These are phyloP conservation scores for Fusarium tjaetaba DNA, from an alignment of 2,329 filamentous ascomycete species.

Conservation along the genomic window DNA sequence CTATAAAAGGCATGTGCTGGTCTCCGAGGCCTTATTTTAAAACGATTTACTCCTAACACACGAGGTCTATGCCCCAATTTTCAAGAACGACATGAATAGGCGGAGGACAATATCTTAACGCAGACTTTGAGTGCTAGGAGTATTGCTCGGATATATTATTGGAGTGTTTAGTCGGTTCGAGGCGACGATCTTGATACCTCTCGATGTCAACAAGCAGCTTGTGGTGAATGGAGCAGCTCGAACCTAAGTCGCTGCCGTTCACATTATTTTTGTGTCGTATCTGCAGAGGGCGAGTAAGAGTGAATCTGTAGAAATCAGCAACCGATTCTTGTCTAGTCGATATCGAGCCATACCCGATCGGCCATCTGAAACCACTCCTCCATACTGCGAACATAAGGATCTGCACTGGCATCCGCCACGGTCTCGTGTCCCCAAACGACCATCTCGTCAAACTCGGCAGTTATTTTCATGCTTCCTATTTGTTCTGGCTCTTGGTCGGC, in stretches of 20 bases:
- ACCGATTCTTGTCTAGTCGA: background rate
- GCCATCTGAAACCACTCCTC: conserved; percentile 84
- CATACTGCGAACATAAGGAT: conserved; percentile 78
- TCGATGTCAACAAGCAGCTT: background rate
- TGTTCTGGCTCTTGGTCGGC: conserved; percentile 50
- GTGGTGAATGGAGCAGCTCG: background rate
- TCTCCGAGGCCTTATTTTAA: background rate
- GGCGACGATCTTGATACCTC: background rate
- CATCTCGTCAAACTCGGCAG: conserved; percentile 77
- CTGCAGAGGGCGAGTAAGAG: conserved; percentile 24
- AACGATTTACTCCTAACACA: too few relatives aligned
- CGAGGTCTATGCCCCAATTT: background rate
- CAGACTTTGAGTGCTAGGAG: background rate
- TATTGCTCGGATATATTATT: background rate
- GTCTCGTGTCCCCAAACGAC: conserved; percentile 87
- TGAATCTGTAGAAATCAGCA: conserved; percentile 37
- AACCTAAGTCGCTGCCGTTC: background rate
- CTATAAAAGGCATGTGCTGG: background rate
- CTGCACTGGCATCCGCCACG: conserved; percentile 67
- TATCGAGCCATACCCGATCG: conserved; percentile 64
- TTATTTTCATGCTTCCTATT: conserved; percentile 67
- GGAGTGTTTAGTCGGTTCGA: background rate
- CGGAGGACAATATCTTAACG: background rate
- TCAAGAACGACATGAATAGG: background rate
- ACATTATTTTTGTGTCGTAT: background rate